phyloP scores from a whole-genome alignment of 2,329 filamentous ascomycete genomes.

The Colletotrichum lindemuthianum region DNA sequence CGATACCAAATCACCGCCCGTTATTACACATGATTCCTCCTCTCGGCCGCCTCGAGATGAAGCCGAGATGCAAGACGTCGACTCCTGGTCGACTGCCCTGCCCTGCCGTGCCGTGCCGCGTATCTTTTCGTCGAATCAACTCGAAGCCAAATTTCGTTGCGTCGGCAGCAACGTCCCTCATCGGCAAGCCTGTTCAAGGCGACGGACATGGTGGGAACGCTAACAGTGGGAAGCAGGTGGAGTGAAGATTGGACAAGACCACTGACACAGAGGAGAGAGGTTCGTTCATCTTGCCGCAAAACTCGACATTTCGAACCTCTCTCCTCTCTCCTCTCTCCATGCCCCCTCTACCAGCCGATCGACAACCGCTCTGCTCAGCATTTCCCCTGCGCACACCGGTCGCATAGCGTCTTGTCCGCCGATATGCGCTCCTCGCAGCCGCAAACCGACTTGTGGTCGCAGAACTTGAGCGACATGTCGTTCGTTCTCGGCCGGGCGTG shows the following conservation, averaged over 20 bases:
- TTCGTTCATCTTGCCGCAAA: no score
- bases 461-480: slow-evolving; percentile 37
- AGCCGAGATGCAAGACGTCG: slow-evolving; percentile 4
- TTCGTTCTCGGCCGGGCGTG: slow-evolving; percentile 14
- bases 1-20: slow-evolving; percentile 2
- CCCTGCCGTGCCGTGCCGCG: neutral
- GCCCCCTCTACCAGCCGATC: no score
- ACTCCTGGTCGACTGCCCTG: neutral
- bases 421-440: slow-evolving; percentile 35
- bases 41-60: slow-evolving; percentile 6
- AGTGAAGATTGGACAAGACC: neutral
- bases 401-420: slow-evolving; percentile 36
- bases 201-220: slow-evolving; percentile 4
- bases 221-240: neutral
- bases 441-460: slow-evolving; percentile 37
- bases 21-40: slow-evolving; percentile 16
- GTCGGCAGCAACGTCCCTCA: neutral
- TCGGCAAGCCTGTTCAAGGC: neutral
- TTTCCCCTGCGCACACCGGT: slow-evolving; percentile 29
- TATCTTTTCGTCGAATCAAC: slow-evolving; percentile 9
- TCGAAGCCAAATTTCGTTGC: slow-evolving; percentile 15
- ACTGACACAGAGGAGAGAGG: no score
- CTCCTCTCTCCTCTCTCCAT: no score
- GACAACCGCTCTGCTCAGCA: slow-evolving; percentile 9
- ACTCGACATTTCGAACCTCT: no score